A percentile compares a stretch with the other conserved stretches of the same genome.
Conservation (phyloP, 257 asterid species). For the Plantago ovata region DNA sequence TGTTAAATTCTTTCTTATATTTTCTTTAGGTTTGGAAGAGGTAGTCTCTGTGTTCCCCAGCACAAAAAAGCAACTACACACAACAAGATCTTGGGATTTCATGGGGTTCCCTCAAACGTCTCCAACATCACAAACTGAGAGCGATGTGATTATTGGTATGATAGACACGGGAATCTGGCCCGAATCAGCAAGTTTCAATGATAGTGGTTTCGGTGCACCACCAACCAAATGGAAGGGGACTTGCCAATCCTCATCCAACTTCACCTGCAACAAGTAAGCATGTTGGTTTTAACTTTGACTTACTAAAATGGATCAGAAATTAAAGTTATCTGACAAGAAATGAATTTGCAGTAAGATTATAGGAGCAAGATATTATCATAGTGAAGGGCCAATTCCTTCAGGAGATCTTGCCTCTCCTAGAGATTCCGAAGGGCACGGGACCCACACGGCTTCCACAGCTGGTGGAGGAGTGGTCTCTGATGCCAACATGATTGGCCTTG, state of each 20-base stretch:
- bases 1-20: not conserved
- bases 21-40: slow-evolving; percentile 37
- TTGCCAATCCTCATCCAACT: slow-evolving; percentile 24
- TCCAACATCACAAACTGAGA: slow-evolving; percentile 31
- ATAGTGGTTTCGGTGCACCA: slow-evolving; percentile 23
- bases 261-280: slow-evolving; percentile 34
- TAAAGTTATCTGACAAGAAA: not conserved
- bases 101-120: slow-evolving; percentile 40
- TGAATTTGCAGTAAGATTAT: slow-evolving; percentile 46
- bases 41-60: slow-evolving; percentile 55
- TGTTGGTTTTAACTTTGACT: not conserved
- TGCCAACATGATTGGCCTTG: slow-evolving; percentile 40
- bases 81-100: slow-evolving; percentile 67
- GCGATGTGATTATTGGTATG: slow-evolving; percentile 29
- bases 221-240: slow-evolving; percentile 35
- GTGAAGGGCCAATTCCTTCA: slow-evolving; percentile 23
- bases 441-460: slow-evolving; percentile 60
- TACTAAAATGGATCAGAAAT: not conserved
- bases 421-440: slow-evolving; percentile 59
- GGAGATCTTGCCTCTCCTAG: slow-evolving; percentile 43
- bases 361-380: slow-evolving; percentile 52
- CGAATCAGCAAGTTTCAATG: slow-evolving; percentile 30
- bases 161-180: slow-evolving; percentile 41
- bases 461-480: slow-evolving; percentile 37
- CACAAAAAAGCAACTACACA: slow-evolving; percentile 41